Evolutionary conservation across 148 eudicot species (phyloP), one percentile per base, ranked within the genome.

Genomic region (Spergularia bocconei): DNA sequence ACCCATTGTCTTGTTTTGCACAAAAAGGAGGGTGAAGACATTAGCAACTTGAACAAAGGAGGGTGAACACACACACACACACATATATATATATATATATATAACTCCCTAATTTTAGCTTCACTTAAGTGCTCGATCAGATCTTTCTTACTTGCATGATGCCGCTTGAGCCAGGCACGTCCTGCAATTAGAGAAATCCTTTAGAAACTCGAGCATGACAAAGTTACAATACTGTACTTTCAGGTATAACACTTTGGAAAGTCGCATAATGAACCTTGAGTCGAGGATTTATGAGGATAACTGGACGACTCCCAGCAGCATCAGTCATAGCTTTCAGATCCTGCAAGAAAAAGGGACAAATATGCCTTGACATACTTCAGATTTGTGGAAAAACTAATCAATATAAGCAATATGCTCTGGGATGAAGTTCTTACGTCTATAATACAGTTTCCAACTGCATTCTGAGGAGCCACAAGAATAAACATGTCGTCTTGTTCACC

Each of bases 401-500:
- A 15, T 69, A 29, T 16, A 7, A 13, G 23, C 16, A 56, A 20
- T 21, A 48, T 36, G 57, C 36, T 29, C 36, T n/a, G 50, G 19
- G 52, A 11, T 63, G 48, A 67, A 79, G 69, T 54, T 63, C 61
- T 85, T 80, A 95, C 99, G 79, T 86, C 93, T 67, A 95, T 92
- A 59, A 95, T 95, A 70, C 99, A 95, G 82, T 95, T 95, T 71
- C 99, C 99, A 60, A 95, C 87, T 19, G 99, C 99, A 89, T 95
- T 95, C 81, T 95, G 99, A 38, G 99, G 99, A 83, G 99, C 99
- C 78, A 95, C 93, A 73, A 95, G 85, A 75, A 95, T 92, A 72
- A 89, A 95, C 79, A 95, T 85, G 80, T 91, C 99, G 88, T 95
- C 99, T 77, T 85, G 85, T 73, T 95, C 96, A 36, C 80, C 90